Base-by-base conservation (phyloP, 129 eudicot species). In the Tagetes patula region DNA sequence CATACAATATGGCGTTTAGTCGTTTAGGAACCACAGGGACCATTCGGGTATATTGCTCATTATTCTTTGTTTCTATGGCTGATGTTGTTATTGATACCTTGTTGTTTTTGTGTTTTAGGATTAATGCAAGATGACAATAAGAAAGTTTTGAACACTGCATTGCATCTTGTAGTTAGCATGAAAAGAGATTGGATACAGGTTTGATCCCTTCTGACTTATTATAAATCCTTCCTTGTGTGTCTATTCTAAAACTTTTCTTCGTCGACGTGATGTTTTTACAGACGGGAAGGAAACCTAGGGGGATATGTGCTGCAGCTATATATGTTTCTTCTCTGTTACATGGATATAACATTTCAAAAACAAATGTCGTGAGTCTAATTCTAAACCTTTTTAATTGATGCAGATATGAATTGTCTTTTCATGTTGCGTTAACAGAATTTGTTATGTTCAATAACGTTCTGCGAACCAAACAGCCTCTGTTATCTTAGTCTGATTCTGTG, bases 101-200 rank as follows among this genome's bases (percentile, higher is more conserved):
- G n/a, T 64, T 63, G 13, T 72, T 42, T n/a, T 59, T 67, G 55
- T 48, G 36, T 45, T 75, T 53, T 48, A 86, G 92, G 56, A 69
- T 72, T 88, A 59, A 70, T 86, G 6, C 70, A 78, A 8, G 87
- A 73, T 14, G 55, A 50, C 64, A 77, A 80, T 62, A 75, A 74
- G 77, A 68, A 71, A 48, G 89, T 88, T 43, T 48, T 75, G 34
- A 72, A 48, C 73, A 87, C 89, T 45, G 93, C 97, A 75, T 76
- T 86, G 53, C 87, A 68, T 12, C 87, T 91, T 82, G 78, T 82
- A 45, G 83, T 81, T 70, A 79, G 87, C 83, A 87, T 83, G 92
- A 88, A 91, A 72, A 78, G 92, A 65, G 90, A 86, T 67, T 91
- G 96, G 93, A 84, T 91, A 80, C 97, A 88, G 89, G 96, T 86